Evolutionary conservation across 2,329 filamentous ascomycete genomes (phyloP).

Genomic region (Penicillium verrucosum): DNA sequence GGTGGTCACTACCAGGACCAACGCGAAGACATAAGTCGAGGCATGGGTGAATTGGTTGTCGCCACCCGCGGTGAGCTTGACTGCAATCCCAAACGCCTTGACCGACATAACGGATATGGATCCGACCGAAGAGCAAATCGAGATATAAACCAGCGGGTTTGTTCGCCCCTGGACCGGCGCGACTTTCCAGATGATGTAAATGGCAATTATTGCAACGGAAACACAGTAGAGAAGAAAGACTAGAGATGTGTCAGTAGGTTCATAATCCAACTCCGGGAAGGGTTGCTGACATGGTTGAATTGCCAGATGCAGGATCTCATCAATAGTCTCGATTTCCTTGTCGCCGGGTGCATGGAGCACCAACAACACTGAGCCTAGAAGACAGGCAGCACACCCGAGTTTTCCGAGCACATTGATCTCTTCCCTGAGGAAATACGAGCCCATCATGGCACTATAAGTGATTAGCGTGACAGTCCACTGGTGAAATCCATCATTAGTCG

Average conservation of each 20-base stretch:
- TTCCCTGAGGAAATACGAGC: constrained; percentile 91
- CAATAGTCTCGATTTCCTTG: constrained; percentile 83
- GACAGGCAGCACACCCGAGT: constrained; percentile 90
- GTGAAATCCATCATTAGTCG: neutral
- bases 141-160: constrained; percentile 93
- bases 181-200: constrained; percentile 93
- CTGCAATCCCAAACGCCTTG: constrained; percentile 95
- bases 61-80: constrained; percentile 89
- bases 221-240: constrained; percentile 89
- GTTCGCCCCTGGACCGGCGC: constrained; percentile 86
- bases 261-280: too few relatives aligned
- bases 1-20: constrained; percentile 88
- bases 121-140: constrained; percentile 95
- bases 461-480: constrained; percentile 15
- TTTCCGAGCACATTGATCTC: constrained; percentile 86
- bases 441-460: constrained; percentile 70
- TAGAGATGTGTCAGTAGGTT: constrained; percentile 36
- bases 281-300: constrained; percentile 72
- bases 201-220: constrained; percentile 75
- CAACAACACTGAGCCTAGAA: constrained; percentile 94
- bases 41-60: constrained; percentile 94
- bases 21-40: constrained; percentile 91
- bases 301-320: constrained; percentile 82
- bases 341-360: constrained; percentile 95
- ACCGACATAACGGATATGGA: constrained; percentile 98